phyloP scores from a whole-genome alignment of 2,329 filamentous ascomycete genomes.

The Fusarium lyarnte region DNA sequence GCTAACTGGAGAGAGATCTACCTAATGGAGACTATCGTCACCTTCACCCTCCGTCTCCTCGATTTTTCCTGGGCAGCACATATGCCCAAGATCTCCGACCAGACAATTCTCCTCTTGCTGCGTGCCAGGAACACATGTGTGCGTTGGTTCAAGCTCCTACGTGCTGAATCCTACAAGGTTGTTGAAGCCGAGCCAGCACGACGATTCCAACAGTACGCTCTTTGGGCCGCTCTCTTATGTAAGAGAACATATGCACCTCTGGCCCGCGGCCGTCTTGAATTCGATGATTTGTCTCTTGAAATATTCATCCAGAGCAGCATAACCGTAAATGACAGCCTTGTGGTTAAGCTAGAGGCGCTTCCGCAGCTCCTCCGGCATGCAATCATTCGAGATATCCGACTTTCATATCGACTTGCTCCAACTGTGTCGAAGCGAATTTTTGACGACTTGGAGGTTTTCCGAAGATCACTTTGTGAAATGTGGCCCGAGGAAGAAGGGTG shows the following conservation, averaged over 20 bases:
- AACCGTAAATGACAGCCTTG: constrained; percentile 38
- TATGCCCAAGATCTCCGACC: background rate
- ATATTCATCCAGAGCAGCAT: constrained; percentile 39
- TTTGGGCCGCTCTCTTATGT: constrained; percentile 67
- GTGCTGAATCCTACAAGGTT: constrained; percentile 54
- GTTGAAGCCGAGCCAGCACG: constrained; percentile 51
- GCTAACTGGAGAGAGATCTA: constrained; percentile 69
- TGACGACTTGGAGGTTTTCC: constrained; percentile 16
- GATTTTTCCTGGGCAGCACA: constrained; percentile 17
- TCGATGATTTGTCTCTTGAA: constrained; percentile 23
- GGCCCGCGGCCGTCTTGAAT: background rate
- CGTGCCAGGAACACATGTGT: constrained; percentile 50
- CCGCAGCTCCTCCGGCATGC: constrained; percentile 27
- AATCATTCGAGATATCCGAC: constrained; percentile 35
- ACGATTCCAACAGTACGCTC: constrained; percentile 52
- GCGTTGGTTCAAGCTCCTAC: constrained; percentile 60
- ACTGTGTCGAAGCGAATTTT: constrained; percentile 22
- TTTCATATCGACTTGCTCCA: constrained; percentile 26
- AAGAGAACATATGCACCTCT: constrained; percentile 48
- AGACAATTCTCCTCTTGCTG: constrained; percentile 10
- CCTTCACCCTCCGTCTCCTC: constrained; percentile 56
- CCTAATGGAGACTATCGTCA: constrained; percentile 67
- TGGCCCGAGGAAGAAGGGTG: constrained; percentile 34
- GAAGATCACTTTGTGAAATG: constrained; percentile 30
- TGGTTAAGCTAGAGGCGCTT: constrained; percentile 34